phyloP scores from a whole-genome alignment of 2,329 filamentous ascomycete species.

The Didymella keratinophila region DNA sequence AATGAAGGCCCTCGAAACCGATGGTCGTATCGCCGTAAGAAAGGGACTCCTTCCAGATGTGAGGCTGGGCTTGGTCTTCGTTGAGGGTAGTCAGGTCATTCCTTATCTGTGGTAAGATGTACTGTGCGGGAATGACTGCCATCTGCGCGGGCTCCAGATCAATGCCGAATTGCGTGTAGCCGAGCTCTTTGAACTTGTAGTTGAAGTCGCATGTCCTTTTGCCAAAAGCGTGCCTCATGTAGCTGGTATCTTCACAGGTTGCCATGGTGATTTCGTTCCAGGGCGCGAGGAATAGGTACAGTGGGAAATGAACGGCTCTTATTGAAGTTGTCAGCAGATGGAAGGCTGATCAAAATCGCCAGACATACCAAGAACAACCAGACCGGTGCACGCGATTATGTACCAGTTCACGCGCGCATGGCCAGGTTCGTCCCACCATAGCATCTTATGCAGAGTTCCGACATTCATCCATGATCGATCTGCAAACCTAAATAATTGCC shows the following conservation, averaged over 20 bases:
- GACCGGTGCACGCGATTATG: neutral
- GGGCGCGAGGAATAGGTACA: neutral
- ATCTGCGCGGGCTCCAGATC: slow-evolving; percentile 23
- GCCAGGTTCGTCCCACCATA: neutral
- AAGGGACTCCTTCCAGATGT: neutral
- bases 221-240: neutral
- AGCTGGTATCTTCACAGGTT: neutral
- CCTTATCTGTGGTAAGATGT: neutral
- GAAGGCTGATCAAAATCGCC: neutral
- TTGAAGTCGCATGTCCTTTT: neutral
- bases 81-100: neutral
- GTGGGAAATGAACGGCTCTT: slow-evolving; percentile 15
- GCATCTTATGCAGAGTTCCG: neutral
- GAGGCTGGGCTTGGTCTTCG: neutral
- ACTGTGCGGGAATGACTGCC: neutral
- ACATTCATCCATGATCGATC: slow-evolving; percentile 21
- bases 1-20: neutral
- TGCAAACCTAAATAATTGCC: slow-evolving; percentile 23
- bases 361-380: slow-evolving; percentile 2
- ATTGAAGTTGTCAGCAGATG: neutral
- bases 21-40: neutral
- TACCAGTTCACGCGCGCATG: neutral
- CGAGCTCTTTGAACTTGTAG: neutral
- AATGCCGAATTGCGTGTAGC: slow-evolving; percentile 1
- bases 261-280: slow-evolving; percentile 2